Conservation (phyloP, 345 rosid genomes). For the Citrus cavaleriei region DNA sequence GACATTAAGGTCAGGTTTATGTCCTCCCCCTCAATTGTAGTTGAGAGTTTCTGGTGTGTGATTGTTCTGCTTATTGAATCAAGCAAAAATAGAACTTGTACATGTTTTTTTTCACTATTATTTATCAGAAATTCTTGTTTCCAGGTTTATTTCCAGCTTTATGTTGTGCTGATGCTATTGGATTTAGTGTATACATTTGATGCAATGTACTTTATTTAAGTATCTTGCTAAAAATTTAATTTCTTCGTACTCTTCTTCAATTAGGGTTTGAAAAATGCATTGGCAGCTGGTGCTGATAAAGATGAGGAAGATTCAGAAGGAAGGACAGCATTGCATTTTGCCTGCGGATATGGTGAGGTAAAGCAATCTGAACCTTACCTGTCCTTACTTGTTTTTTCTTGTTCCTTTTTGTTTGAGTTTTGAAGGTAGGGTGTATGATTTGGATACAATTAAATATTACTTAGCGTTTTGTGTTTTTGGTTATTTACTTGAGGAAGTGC, state of each 20-base stretch:
- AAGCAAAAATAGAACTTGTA: background rate
- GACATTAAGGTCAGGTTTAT: background rate
- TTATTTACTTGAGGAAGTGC: background rate
- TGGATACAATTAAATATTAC: background rate
- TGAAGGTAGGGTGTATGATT: background rate
- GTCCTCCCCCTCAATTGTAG: background rate
- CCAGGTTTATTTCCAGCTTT: background rate
- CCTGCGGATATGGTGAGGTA: constrained; percentile 99
- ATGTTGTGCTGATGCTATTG: background rate
- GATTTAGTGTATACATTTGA: background rate
- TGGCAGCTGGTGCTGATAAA: constrained; percentile 84
- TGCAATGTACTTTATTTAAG: background rate
- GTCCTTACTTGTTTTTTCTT: background rate
- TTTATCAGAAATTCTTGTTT: background rate
- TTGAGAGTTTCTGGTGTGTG: background rate
- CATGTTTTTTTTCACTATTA: background rate
- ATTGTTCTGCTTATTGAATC: background rate
- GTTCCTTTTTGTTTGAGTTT: background rate
- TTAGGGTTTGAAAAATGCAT: constrained; percentile 81
- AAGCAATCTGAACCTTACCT: constrained; percentile 4
- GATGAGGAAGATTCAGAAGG: constrained; percentile 99
- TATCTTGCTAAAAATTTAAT: background rate
- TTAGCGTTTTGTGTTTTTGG: background rate
- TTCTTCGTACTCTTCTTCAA: constrained; percentile 1
- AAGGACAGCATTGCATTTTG: constrained; percentile 96